These are phyloP conservation scores for Fusarium torreyae DNA, from an alignment of 2,329 filamentous ascomycete genomes.

Conservation along the genomic window DNA sequence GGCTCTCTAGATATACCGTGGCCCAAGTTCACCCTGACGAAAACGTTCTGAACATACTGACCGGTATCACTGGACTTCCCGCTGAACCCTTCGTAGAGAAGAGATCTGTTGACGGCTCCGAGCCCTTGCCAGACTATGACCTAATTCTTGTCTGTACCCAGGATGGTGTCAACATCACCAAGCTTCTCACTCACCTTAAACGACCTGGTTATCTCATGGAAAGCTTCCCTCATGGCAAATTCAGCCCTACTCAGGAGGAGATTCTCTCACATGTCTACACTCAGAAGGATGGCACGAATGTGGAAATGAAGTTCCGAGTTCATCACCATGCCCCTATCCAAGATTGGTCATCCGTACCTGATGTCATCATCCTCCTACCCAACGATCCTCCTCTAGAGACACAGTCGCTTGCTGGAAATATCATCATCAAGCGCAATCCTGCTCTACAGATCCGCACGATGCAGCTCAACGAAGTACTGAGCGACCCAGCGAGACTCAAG, in stretches of 20 bases:
- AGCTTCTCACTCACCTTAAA: conserved; percentile 47
- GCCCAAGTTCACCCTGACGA: conserved; percentile 32
- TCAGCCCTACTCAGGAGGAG: not conserved
- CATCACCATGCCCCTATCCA: not conserved
- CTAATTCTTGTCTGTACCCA: conserved; percentile 51
- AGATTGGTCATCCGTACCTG: not conserved
- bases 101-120: conserved; percentile 41
- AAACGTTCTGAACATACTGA: conserved; percentile 12
- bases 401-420: conserved; percentile 20
- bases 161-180: conserved; percentile 23
- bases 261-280: conserved; percentile 6
- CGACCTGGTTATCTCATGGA: conserved; percentile 51
- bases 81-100: conserved; percentile 51
- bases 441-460: conserved; percentile 10
- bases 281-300: not conserved
- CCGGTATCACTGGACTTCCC: conserved; percentile 26
- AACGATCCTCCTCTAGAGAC: conserved; percentile 22
- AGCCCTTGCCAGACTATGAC: conserved; percentile 52
- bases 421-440: conserved; percentile 17
- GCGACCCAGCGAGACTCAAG: conserved; percentile 35
- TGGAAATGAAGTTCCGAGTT: conserved; percentile 18
- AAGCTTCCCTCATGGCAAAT: conserved; percentile 3
- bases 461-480: conserved; percentile 22
- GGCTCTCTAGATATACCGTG: conserved; percentile 55
- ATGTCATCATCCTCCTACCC: conserved; percentile 42